A percentile compares a stretch with the other conserved stretches of the same genome.
Conservation (phyloP, 2,329 filamentous ascomycete genomes). For the Clonostachys solani region DNA sequence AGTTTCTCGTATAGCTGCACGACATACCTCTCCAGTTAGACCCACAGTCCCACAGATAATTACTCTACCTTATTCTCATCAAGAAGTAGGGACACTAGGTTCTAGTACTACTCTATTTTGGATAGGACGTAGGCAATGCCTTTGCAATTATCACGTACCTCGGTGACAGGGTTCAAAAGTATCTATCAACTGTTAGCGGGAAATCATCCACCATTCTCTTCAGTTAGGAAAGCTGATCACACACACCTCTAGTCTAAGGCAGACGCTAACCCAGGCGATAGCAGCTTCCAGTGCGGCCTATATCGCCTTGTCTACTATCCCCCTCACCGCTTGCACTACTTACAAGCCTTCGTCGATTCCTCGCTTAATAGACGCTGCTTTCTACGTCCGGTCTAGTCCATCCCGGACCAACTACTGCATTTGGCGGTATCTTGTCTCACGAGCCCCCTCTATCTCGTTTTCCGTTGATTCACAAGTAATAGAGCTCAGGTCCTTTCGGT, state of each 20-base stretch:
- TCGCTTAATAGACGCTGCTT: constrained; percentile 13
- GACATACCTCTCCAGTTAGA: constrained; percentile 19
- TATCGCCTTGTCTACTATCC: constrained; percentile 16
- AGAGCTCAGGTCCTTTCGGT: neutral
- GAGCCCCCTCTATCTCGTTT: neutral
- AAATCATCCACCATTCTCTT: neutral
- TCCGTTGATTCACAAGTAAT: neutral
- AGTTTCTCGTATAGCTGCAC: constrained; percentile 30
- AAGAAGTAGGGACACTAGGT: constrained; percentile 17
- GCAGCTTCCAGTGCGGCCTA: constrained; percentile 22
- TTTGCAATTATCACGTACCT: constrained; percentile 15
- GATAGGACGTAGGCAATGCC: constrained; percentile 23
- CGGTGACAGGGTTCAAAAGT: constrained; percentile 18
- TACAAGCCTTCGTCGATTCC: constrained; percentile 14
- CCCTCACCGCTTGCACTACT: constrained; percentile 13
- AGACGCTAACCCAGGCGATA: constrained; percentile 27
- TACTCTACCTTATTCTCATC: constrained; percentile 7
- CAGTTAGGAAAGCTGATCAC: neutral
- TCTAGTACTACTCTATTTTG: constrained; percentile 30
- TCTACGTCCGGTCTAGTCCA: constrained; percentile 18
- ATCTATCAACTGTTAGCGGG: constrained; percentile 12
- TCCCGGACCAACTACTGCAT: constrained; percentile 18
- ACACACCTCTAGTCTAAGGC: constrained; percentile 23
- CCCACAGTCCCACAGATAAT: constrained; percentile 6
- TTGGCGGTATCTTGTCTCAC: neutral